These are phyloP conservation scores for Sclerotinia minor DNA, from an alignment of 2,329 filamentous ascomycete genomes.

Conservation along the genomic window DNA sequence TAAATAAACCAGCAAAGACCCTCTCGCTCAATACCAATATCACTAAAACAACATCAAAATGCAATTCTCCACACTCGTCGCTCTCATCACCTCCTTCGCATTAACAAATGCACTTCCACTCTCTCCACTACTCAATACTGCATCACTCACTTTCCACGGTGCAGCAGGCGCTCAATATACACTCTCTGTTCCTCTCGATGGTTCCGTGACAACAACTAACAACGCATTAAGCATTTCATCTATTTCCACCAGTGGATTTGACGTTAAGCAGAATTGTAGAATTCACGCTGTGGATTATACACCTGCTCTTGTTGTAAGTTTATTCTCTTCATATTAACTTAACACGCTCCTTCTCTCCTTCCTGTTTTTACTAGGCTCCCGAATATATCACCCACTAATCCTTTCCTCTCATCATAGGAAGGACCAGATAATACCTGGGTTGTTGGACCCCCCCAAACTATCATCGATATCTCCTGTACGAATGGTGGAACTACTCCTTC, in stretches of 20 bases:
- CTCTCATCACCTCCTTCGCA: slow-evolving; percentile 29
- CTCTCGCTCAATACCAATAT: background rate
- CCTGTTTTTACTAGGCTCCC: rapidly evolving
- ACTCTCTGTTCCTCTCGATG: slow-evolving; percentile 33
- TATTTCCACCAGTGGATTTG: slow-evolving; percentile 28
- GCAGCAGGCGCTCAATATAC: slow-evolving; percentile 35
- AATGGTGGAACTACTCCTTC: slow-evolving; percentile 3
- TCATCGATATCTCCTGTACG: slow-evolving; percentile 33
- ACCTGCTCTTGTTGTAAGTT: slow-evolving; percentile 29
- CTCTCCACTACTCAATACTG: slow-evolving; percentile 9
- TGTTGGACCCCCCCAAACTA: slow-evolving; percentile 37
- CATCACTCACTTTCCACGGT: slow-evolving; percentile 33
- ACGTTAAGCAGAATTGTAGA: slow-evolving; percentile 25
- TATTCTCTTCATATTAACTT: background rate
- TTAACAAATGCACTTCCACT: slow-evolving; percentile 31
- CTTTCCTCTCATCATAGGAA: background rate
- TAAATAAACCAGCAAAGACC: background rate
- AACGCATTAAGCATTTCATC: slow-evolving; percentile 26
- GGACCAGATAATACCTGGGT: slow-evolving; percentile 33
- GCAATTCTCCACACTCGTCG: slow-evolving; percentile 30
- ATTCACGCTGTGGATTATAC: slow-evolving; percentile 35
- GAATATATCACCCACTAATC: no score
- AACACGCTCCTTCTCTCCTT: background rate
- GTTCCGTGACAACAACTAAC: slow-evolving; percentile 27
- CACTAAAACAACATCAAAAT: slow-evolving; percentile 26